Evolutionary conservation across 495 filamentous ascomycete species (phyloP), one percentile per base, ranked within the genome.

Genomic region (Penicillium coprophilum): DNA sequence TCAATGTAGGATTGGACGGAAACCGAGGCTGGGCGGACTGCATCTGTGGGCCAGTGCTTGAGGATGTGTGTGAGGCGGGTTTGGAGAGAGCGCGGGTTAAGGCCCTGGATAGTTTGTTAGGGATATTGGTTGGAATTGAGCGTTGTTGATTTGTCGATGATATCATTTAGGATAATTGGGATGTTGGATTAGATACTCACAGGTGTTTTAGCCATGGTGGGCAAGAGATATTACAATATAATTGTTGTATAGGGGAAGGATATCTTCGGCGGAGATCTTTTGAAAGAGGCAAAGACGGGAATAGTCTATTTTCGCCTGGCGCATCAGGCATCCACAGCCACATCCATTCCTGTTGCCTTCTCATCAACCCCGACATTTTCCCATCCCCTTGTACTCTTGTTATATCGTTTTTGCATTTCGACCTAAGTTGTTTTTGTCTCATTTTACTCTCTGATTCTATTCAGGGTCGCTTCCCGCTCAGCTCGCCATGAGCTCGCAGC

Each of bases 41-140:
- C 65, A 67, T 95, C 90, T 57, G 78, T 77, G 46, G 92, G 92
- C 91, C 91, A 96, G 62, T 82, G 85, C 60, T 80, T 75, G 51
- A 95, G 75, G 56, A 87, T 60, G 47, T 76, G 68, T 9, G 69
- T 56, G 38, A 79, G 60, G 57, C 85, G 72, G 80, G 85, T 53
- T 84, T 76, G 77, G 85, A 85, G 66, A 77, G 83, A 68, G 71
- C 78, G 63, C 68, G 76, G 63, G 64, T 60, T 71, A 58, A 77
- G 65, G 68, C 78, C 52, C 58, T 58, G 67, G 36, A 24, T 55
- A 32, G 19, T 17, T 54, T 61, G 50, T 60, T 53, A 67, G 67
- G 52, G 19, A 12, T 31, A 27, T 15, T 55, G 20, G 6, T 50
- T 24, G 36, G 15, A n/a, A 21, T 28, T 39, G 20, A n/a, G 12